Evolutionary conservation across 2,329 filamentous ascomycete genomes (phyloP), one percentile per base, ranked within the genome.

Genomic region (Fonsecaea pugnacius): DNA sequence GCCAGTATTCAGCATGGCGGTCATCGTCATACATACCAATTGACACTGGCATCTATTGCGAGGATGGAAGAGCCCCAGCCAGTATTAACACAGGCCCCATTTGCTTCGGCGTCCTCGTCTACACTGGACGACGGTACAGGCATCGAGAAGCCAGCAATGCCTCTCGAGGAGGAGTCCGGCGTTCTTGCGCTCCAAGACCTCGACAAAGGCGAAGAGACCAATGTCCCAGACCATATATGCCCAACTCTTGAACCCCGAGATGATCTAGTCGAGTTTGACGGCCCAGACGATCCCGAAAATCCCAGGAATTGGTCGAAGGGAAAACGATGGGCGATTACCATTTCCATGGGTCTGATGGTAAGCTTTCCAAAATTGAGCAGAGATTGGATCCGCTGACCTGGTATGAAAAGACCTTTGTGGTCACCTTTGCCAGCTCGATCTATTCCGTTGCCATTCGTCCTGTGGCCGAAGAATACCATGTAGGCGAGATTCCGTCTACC

Each of bases 401-500:
- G 3, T 48, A 2, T 24, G 14, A 10, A 12, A 48, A 48, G 43
- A 81, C 80, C 0, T 77, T 84, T 60, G 77, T 74, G 67, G 77
- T 82, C 50, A 83, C 81, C 0, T 83, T 84, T 56, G 75, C 80
- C 3, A 60, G 58, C 27, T 60, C 46, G 51, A 50, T 58, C 48
- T 52, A 66, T 40, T 64, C 58, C 33, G 77, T 80, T 3, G 78
- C 80, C 3, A 80, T 77, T 2, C 16, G 60, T 24, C 74, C 73
- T 16, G 80, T 78, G 0, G 74, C 80, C 3, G 64, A 73, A 50
- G 62, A 80, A 55, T 86, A 79, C 64, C 69, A 73, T 21, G 82
- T 85, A 0, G 78, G 79, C 0, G 73, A 70, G 0, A 79, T 83
- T 59, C 80, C 84, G 3, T 83, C 81, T 67, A 77, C 79, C 0